A percentile compares a stretch with the other conserved stretches of the same genome.
These are phyloP conservation scores for Torulaspora delbrueckii DNA, from an alignment of 805 yeast genomes.

Conservation along the genomic window DNA sequence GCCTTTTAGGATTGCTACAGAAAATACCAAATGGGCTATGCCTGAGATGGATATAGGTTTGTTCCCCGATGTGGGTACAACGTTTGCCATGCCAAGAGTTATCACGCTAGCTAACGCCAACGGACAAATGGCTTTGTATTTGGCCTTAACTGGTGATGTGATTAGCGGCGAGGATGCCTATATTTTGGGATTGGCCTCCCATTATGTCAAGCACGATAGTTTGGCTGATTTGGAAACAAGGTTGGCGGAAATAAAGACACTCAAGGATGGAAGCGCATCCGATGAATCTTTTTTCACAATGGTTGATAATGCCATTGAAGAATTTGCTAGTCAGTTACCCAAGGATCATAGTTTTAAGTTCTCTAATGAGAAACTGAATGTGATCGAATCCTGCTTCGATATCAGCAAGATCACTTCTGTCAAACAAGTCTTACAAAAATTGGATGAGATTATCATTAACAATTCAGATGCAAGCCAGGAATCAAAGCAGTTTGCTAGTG, in stretches of 20 bases:
- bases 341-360: slow-evolving; percentile 54
- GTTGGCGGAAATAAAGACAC: slow-evolving; percentile 52
- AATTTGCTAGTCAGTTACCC: slow-evolving; percentile 68
- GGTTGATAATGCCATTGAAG: slow-evolving; percentile 71
- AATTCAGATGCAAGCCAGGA: slow-evolving; percentile 45
- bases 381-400: slow-evolving; percentile 67
- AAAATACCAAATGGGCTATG: slow-evolving; percentile 88
- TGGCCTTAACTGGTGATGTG: slow-evolving; percentile 81
- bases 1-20: slow-evolving; percentile 91
- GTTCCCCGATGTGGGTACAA: slow-evolving; percentile 92
- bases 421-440: slow-evolving; percentile 51
- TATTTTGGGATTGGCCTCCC: slow-evolving; percentile 83
- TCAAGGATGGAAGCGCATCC: slow-evolving; percentile 20
- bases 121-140: slow-evolving; percentile 76
- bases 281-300: slow-evolving; percentile 37
- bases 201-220: slow-evolving; percentile 68
- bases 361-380: slow-evolving; percentile 48
- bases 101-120: slow-evolving; percentile 41
- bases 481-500: slow-evolving; percentile 61
- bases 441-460: slow-evolving; percentile 47
- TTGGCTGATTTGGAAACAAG: slow-evolving; percentile 59
- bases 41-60: slow-evolving; percentile 97
- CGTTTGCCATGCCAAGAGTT: slow-evolving; percentile 79
- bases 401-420: slow-evolving; percentile 37
- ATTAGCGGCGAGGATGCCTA: slow-evolving; percentile 77